These are phyloP conservation scores for Linnemannia schmuckeri DNA, from an alignment of 192 early-diverging fungal species.

Conservation along the genomic window DNA sequence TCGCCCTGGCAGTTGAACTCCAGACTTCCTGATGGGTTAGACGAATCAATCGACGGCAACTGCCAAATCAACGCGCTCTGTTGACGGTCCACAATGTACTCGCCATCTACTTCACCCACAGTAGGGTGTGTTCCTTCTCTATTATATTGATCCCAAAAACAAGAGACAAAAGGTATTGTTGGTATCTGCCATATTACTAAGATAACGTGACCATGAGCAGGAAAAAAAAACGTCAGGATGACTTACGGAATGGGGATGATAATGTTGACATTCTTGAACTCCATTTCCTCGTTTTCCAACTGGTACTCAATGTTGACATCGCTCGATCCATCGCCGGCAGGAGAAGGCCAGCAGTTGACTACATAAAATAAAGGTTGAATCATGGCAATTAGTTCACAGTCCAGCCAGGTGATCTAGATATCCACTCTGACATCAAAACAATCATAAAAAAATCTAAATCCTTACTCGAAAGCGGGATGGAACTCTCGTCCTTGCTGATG, in stretches of 20 bases:
- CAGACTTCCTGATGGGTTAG: conserved; percentile 82
- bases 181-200: neutral
- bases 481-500: conserved; percentile 81
- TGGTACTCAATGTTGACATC: conserved; percentile 99
- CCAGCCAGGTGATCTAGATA: neutral
- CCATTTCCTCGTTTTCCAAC: conserved; percentile 77
- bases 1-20: conserved; percentile 85
- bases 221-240: neutral
- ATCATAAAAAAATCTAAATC: neutral
- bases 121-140: conserved; percentile 74
- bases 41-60: conserved; percentile 80
- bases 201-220: neutral
- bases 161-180: conserved; percentile 1
- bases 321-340: conserved; percentile 82
- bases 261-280: conserved; percentile 87
- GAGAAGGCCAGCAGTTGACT: conserved; percentile 98
- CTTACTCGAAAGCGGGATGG: conserved; percentile 83
- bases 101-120: conserved; percentile 84
- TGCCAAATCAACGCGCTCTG: conserved; percentile 85
- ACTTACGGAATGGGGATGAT: conserved; percentile 87
- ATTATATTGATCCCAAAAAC: neutral
- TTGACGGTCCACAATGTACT: conserved; percentile 80
- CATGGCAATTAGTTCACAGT: neutral
- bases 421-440: neutral
- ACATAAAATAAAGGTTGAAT: neutral